A percentile compares a stretch with the other conserved stretches of the same genome.
These are phyloP conservation scores for Arthrobotrys sinensis DNA, from an alignment of 2,329 filamentous ascomycete genomes.

Conservation along the genomic window DNA sequence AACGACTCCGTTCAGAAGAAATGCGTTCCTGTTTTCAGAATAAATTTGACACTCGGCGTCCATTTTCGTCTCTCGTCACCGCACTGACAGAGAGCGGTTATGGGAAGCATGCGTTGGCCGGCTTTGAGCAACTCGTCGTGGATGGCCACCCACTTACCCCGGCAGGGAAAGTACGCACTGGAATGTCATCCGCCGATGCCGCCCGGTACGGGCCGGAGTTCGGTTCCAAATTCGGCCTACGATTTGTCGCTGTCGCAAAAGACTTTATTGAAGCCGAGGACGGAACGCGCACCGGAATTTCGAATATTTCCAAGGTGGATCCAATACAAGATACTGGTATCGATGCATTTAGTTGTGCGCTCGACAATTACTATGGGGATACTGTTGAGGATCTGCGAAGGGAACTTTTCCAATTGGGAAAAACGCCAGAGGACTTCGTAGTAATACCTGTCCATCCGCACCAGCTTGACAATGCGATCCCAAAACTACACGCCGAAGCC, in stretches of 20 bases:
- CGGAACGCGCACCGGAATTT: constrained; percentile 4
- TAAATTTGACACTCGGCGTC: neutral
- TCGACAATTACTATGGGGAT: constrained; percentile 11
- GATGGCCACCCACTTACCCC: constrained; percentile 46
- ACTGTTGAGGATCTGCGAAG: neutral
- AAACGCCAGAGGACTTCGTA: constrained; percentile 15
- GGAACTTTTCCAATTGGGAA: constrained; percentile 21
- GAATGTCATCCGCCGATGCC: constrained; percentile 35
- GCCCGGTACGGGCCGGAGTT: constrained; percentile 36
- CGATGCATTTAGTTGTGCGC: constrained; percentile 4
- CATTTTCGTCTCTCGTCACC: constrained; percentile 38
- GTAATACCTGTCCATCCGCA: constrained; percentile 41
- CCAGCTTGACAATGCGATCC: constrained; percentile 47
- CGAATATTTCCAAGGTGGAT: neutral
- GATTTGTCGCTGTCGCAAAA: constrained; percentile 36
- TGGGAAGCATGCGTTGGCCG: constrained; percentile 41
- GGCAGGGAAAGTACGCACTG: constrained; percentile 26
- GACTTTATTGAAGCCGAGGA: constrained; percentile 31
- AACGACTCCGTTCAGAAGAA: constrained; percentile 10
- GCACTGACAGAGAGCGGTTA: constrained; percentile 22
- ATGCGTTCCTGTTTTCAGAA: neutral
- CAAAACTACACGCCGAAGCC: constrained; percentile 31
- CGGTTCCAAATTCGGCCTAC: constrained; percentile 26
- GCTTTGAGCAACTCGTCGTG: constrained; percentile 42
- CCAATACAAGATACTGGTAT: constrained; percentile 15